Percentiles rank a stretch among this genome's conserved stretches.
Evolutionary conservation across 345 rosid species (phyloP).

Genomic region (Crucihimalaya himalaica): DNA sequence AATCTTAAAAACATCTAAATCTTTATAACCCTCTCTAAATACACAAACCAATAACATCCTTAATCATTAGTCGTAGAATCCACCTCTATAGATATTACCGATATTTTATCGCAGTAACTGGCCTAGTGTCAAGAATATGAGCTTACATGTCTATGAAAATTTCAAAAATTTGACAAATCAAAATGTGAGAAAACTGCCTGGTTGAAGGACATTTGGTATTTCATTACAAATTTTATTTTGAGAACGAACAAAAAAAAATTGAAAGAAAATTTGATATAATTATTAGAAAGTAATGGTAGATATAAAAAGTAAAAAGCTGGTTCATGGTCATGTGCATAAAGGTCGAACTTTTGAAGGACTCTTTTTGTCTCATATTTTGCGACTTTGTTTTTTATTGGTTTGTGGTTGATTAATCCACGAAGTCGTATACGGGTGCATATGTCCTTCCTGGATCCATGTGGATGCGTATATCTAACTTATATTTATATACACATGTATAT

Average conservation of each 20-base stretch:
- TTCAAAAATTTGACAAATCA: too few relatives aligned
- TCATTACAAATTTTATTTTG: conserved; percentile 1
- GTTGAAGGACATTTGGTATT: background rate
- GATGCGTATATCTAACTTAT: background rate
- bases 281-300: conserved; percentile 14
- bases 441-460: conserved; percentile 37
- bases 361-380: conserved; percentile 35
- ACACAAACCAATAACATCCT: too few relatives aligned
- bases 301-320: conserved; percentile 6
- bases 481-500: background rate
- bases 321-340: conserved; percentile 36
- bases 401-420: conserved; percentile 22
- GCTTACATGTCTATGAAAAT: too few relatives aligned
- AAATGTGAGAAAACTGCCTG: too few relatives aligned
- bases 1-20: too few relatives aligned
- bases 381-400: conserved; percentile 21
- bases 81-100: too few relatives aligned
- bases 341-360: conserved; percentile 39
- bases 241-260: background rate
- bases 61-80: too few relatives aligned
- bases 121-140: too few relatives aligned
- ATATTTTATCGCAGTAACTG: too few relatives aligned
- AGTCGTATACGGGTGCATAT: conserved; percentile 28
- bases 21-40: too few relatives aligned
- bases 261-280: background rate